Evolutionary conservation across 345 rosid genomes (phyloP), one percentile per base, ranked within the genome.

Genomic region (Citrus reticulata): DNA sequence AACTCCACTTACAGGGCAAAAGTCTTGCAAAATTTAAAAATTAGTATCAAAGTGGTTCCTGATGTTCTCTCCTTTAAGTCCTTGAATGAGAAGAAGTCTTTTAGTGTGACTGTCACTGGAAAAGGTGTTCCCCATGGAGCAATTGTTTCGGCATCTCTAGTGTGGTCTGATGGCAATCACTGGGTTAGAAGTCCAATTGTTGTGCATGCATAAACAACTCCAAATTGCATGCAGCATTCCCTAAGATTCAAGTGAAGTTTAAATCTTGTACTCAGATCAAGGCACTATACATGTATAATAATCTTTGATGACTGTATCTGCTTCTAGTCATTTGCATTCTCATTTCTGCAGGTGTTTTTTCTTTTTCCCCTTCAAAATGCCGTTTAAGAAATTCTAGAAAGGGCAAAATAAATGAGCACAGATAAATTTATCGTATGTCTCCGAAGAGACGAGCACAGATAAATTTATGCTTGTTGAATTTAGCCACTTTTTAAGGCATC

Each of bases 161-260:
- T 73, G 19, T 88, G 87, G 89, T 81, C 80, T 75, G 89, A 86
- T 65, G 88, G 87, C 30, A 54, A 14, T 30, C 84, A 85, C 62
- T 67, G 24, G 40, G 88, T 83, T 32, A 74, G 84, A 57, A 85
- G 85, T 66, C 87, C 90, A 37, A 82, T 85, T 25, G 85, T 87
- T 37, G 20, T 81, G 4, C 32, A 76, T 3, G 22, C 70, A 66
- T 19, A 54, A 46, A 51, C 6, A 54, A 54, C 7, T 54, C 58
- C 58, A 54, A 54, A 16, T 17, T 54, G 22, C 17, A 13, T 17
- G 22, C 58, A 17, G 7, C n/a, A 54, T 54, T 54, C 22, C 58
- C 17, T 46, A 46, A 46, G 51, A 13, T 46, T 46, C 58, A 54
- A 54, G 20, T 54, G 58, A 54, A 16, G 58, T 54, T 51, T 54